These are phyloP conservation scores for Kondoa malvinella DNA, from an alignment of 768 basidiomycete species.

Conservation along the genomic window DNA sequence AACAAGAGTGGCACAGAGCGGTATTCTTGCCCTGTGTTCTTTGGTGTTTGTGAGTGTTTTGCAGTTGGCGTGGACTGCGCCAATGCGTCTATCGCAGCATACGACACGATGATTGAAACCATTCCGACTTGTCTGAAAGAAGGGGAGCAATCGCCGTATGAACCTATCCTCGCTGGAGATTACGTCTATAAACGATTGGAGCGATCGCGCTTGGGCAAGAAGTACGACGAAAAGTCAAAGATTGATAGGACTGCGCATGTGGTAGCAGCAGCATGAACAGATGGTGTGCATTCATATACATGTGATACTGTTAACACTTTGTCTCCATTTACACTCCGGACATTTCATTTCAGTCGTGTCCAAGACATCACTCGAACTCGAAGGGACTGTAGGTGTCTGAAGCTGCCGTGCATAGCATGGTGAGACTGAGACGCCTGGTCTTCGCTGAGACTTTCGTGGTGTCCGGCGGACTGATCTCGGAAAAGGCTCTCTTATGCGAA, in stretches of 20 bases:
- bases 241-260: not conserved
- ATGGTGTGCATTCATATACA: too few species aligned
- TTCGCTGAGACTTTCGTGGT: not conserved
- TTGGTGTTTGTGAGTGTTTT: slow-evolving; percentile 36
- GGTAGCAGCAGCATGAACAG: too few species aligned
- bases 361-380: not conserved
- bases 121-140: not conserved
- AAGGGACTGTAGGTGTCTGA: not conserved
- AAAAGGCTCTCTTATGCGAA: not conserved
- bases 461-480: too few species aligned
- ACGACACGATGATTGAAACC: slow-evolving; percentile 6
- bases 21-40: slow-evolving; percentile 79
- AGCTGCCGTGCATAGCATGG: not conserved
- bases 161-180: not conserved
- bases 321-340: too few species aligned
- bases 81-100: not conserved
- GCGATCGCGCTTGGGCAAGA: not conserved
- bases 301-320: too few species aligned
- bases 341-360: too few species aligned
- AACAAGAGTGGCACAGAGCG: slow-evolving; percentile 52
- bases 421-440: not conserved
- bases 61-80: not conserved
- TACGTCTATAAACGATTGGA: not conserved
- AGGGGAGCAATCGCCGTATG: not conserved
- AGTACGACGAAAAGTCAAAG: not conserved